These are phyloP conservation scores for Claviceps sp. DNA, from an alignment of 2,329 filamentous ascomycete species.

Conservation along the genomic window DNA sequence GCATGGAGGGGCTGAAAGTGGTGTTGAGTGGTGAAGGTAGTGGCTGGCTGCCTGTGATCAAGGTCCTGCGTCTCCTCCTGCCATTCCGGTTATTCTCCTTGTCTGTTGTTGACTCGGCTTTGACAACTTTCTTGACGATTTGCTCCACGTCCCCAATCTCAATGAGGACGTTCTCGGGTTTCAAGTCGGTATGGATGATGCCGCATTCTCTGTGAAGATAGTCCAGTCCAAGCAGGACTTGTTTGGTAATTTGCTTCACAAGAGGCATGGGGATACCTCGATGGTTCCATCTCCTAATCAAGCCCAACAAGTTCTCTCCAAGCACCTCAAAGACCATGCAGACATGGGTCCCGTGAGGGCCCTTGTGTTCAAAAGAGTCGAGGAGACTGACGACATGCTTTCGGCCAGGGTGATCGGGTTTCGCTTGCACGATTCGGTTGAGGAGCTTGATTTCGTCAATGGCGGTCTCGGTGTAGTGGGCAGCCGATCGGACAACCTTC, in stretches of 20 bases:
- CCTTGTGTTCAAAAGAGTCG: constrained; percentile 95
- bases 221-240: constrained; percentile 87
- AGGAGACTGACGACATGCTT: constrained; percentile 92
- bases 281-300: constrained; percentile 99
- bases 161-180: constrained; percentile 96
- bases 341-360: constrained; percentile 88
- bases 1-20: constrained; percentile 69
- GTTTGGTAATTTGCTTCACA: constrained; percentile 97
- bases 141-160: constrained; percentile 98
- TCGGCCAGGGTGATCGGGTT: constrained; percentile 84
- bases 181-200: constrained; percentile 95
- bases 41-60: constrained; percentile 95
- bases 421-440: constrained; percentile 91
- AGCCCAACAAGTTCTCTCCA: constrained; percentile 82
- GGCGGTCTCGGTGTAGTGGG: constrained; percentile 97
- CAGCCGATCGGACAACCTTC: constrained; percentile 93
- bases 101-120: constrained; percentile 51
- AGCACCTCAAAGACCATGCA: constrained; percentile 99
- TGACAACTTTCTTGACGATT: constrained; percentile 92
- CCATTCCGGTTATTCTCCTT: constrained; percentile 91
- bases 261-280: constrained; percentile 90
- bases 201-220: constrained; percentile 96
- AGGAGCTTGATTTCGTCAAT: constrained; percentile 98
- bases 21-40: constrained; percentile 89
- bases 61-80: constrained; percentile 72